Conservation (phyloP, 129 eudicot genomes). For the Deinandra increscens region DNA sequence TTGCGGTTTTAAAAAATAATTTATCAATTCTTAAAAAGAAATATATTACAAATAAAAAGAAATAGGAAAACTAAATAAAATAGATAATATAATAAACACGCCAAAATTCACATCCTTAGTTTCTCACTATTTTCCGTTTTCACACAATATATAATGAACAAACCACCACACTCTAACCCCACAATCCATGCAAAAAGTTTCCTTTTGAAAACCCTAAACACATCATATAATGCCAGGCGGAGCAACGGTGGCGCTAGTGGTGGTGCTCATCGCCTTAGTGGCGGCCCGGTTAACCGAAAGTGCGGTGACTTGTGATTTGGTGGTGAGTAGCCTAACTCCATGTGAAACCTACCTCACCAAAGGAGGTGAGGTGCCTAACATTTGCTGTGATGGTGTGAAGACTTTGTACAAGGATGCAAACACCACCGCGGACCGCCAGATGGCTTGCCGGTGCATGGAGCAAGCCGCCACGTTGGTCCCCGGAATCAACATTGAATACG, state of each 20-base stretch:
- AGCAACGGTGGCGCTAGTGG: conserved; percentile 13
- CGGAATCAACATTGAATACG: conserved; percentile 24
- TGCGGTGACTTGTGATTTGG: conserved; percentile 31
- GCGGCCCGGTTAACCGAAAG: conserved; percentile 16
- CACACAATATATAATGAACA: conserved; percentile 23
- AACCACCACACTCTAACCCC: not conserved
- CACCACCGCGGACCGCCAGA: conserved; percentile 38
- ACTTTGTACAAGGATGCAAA: conserved; percentile 31
- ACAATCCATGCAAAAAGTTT: conserved; percentile 7
- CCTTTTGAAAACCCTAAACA: not conserved
- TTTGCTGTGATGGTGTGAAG: conserved; percentile 39
- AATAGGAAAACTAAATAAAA: not conserved
- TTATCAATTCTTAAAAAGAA: too few relatives aligned
- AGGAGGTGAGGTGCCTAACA: conserved; percentile 30
- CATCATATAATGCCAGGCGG: conserved; percentile 6
- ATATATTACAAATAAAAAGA: not conserved
- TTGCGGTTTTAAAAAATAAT: too few relatives aligned
- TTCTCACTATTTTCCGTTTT: not conserved
- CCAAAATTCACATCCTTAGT: not conserved
- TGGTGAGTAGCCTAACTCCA: conserved; percentile 33
- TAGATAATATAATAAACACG: not conserved
- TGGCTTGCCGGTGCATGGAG: conserved; percentile 42
- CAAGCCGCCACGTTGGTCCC: conserved; percentile 23
- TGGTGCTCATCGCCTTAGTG: conserved; percentile 16
- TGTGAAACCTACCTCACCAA: conserved; percentile 27